Conservation (phyloP, 2,329 filamentous ascomycete genomes). For the Calonectria multiphialidica region DNA sequence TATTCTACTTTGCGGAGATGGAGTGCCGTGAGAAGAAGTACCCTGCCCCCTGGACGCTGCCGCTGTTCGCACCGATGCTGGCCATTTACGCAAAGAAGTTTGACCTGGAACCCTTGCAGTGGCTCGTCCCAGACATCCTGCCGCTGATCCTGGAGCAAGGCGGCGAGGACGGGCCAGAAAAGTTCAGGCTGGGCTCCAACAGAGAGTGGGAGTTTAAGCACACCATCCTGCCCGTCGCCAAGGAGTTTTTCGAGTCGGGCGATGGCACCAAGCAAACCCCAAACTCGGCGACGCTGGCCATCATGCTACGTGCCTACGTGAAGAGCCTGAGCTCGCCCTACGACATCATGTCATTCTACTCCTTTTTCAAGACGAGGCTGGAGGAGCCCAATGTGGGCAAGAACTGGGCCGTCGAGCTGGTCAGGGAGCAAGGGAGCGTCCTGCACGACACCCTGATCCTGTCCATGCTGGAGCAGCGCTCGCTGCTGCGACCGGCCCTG, state of each 20-base stretch:
- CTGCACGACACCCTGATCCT: slow-evolving; percentile 65
- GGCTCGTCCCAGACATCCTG: slow-evolving; percentile 51
- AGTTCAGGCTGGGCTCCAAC: slow-evolving; percentile 33
- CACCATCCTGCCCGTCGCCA: slow-evolving; percentile 49
- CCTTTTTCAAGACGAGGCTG: slow-evolving; percentile 59
- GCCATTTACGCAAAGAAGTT: slow-evolving; percentile 63
- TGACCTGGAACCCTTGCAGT: slow-evolving; percentile 58
- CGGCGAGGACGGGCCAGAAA: slow-evolving; percentile 34
- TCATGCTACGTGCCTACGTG: slow-evolving; percentile 63
- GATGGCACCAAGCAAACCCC: slow-evolving; percentile 48
- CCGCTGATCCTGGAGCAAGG: slow-evolving; percentile 46
- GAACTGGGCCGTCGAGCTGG: slow-evolving; percentile 50
- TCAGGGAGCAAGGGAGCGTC: slow-evolving; percentile 55
- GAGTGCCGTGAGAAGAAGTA: slow-evolving; percentile 51
- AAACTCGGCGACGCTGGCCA: slow-evolving; percentile 52
- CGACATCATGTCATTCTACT: slow-evolving; percentile 59
- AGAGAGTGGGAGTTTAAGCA: slow-evolving; percentile 46
- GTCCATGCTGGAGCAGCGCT: slow-evolving; percentile 56
- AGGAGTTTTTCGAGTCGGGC: slow-evolving; percentile 45
- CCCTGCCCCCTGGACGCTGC: slow-evolving; percentile 48
- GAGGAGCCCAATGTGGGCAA: slow-evolving; percentile 47
- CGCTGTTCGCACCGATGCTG: slow-evolving; percentile 62
- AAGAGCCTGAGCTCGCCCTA: slow-evolving; percentile 53
- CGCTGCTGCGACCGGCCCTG: slow-evolving; percentile 58
- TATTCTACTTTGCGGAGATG: slow-evolving; percentile 58